A percentile compares a stretch with the other conserved stretches of the same genome.
phyloP scores from a whole-genome alignment of 257 asterid genomes.

The Handroanthus guayacan region DNA sequence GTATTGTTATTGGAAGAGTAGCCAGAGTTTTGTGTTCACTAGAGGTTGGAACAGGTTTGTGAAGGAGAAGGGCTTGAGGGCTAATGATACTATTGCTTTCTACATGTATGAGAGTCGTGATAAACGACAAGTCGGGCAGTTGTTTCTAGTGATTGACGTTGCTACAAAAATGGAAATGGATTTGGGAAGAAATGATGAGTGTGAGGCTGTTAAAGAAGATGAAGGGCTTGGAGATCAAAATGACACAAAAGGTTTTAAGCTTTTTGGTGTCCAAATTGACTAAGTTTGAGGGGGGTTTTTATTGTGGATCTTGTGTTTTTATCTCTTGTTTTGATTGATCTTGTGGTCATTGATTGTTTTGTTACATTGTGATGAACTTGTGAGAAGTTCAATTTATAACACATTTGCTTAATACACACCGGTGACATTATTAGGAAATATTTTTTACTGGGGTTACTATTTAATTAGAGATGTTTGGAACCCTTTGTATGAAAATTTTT shows the following conservation, averaged over 20 bases:
- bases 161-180: conserved; percentile 20
- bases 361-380: too few species aligned
- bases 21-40: conserved; percentile 83
- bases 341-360: not conserved
- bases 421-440: too few species aligned
- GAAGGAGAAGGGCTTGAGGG: conserved; percentile 57
- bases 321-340: not conserved
- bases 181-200: not conserved
- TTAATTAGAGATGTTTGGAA: too few species aligned
- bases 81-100: conserved; percentile 62
- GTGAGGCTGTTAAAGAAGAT: conserved; percentile 9
- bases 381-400: not conserved
- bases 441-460: too few species aligned
- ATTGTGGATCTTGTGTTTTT: not conserved
- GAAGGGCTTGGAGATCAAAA: conserved; percentile 20
- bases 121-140: conserved; percentile 34
- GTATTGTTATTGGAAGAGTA: conserved; percentile 86
- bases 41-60: conserved; percentile 85
- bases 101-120: conserved; percentile 49
- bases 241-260: conserved; percentile 47
- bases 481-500: too few species aligned
- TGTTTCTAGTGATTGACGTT: conserved; percentile 59
- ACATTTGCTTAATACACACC: not conserved
- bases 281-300: not conserved
- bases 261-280: conserved; percentile 58